These are phyloP conservation scores for Protomyces lactucae-debilis DNA, from an alignment of 1,139 yeast genomes.

Conservation along the genomic window DNA sequence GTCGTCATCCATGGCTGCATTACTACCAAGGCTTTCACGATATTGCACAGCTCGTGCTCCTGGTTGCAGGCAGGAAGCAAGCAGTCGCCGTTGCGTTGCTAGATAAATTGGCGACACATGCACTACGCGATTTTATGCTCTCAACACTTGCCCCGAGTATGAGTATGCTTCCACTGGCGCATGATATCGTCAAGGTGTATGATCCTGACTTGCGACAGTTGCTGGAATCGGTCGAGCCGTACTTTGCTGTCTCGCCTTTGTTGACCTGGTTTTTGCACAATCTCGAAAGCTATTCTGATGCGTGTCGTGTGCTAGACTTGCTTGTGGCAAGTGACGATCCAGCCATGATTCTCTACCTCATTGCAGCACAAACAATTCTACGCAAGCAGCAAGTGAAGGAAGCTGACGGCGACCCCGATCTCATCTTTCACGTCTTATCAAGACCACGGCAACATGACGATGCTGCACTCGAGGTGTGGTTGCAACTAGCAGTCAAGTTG, in stretches of 20 bases:
- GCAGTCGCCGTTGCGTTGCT: constrained; percentile 45
- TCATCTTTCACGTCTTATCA: constrained; percentile 7
- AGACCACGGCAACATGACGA: not conserved
- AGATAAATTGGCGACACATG: constrained; percentile 55
- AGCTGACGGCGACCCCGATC: constrained; percentile 3
- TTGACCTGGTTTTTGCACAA: constrained; percentile 78
- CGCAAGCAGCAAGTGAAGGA: constrained; percentile 1
- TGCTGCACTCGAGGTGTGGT: not conserved
- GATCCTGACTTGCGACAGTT: constrained; percentile 52
- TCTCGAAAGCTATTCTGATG: constrained; percentile 46
- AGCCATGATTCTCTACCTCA: constrained; percentile 20
- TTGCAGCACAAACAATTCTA: constrained; percentile 13
- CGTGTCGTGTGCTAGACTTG: constrained; percentile 61
- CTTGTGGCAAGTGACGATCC: constrained; percentile 45
- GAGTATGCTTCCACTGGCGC: constrained; percentile 59
- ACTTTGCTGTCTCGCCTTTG: constrained; percentile 66
- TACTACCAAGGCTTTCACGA: constrained; percentile 95
- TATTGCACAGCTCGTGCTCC: constrained; percentile 60
- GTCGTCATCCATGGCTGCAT: constrained; percentile 57
- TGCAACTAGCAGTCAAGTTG: not conserved
- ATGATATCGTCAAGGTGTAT: constrained; percentile 50
- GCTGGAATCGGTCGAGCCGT: constrained; percentile 49
- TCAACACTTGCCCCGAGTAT: constrained; percentile 62
- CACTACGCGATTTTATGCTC: constrained; percentile 79
- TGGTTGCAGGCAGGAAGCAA: constrained; percentile 46